Evolutionary conservation across 2,329 filamentous ascomycete species (phyloP).

Genomic region (Chaetomium sp.): DNA sequence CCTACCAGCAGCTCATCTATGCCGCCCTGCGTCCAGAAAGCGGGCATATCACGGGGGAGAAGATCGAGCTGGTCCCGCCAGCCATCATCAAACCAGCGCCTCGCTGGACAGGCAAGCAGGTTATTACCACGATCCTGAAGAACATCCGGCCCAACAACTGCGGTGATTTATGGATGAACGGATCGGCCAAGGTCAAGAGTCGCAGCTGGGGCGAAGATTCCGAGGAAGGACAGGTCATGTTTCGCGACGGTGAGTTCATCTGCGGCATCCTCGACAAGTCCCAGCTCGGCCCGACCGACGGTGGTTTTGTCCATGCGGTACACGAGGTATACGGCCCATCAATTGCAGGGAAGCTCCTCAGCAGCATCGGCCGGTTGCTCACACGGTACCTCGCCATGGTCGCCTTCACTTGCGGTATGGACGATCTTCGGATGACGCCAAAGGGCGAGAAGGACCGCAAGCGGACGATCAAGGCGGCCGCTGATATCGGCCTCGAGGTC

Average conservation of each 20-base stretch:
- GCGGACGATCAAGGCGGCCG: constrained; percentile 60
- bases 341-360: constrained; percentile 78
- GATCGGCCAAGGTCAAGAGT: constrained; percentile 71
- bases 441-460: constrained; percentile 68
- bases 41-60: constrained; percentile 76
- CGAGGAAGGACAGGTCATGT: constrained; percentile 70
- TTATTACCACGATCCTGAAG: constrained; percentile 85
- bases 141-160: constrained; percentile 79
- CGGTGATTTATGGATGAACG: constrained; percentile 70
- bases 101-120: constrained; percentile 93
- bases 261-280: constrained; percentile 92
- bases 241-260: constrained; percentile 81
- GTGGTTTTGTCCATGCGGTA: constrained; percentile 83
- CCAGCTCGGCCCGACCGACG: constrained; percentile 80
- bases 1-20: constrained; percentile 94
- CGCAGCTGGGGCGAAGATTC: constrained; percentile 66
- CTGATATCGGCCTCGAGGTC: constrained; percentile 66
- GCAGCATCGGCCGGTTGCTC: constrained; percentile 79
- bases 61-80: constrained; percentile 74
- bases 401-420: constrained; percentile 94
- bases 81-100: constrained; percentile 73
- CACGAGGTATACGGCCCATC: constrained; percentile 91
- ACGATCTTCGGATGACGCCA: constrained; percentile 80
- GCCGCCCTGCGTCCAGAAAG: constrained; percentile 82
- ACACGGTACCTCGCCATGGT: constrained; percentile 89